These are phyloP conservation scores for Microsporum audouinii DNA, from an alignment of 2,329 filamentous ascomycete species.

Conservation along the genomic window DNA sequence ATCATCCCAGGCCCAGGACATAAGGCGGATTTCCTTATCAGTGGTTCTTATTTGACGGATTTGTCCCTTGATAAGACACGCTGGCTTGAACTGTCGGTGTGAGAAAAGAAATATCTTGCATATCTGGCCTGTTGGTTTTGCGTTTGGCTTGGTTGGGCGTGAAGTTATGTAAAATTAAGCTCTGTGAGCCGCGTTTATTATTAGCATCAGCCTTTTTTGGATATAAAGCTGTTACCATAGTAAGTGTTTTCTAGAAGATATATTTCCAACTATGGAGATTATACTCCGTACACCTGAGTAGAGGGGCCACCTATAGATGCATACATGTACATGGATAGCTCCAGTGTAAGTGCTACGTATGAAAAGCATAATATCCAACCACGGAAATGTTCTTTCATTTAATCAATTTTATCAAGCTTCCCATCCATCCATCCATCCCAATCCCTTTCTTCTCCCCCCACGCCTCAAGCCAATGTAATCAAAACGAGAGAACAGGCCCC, in stretches of 20 bases:
- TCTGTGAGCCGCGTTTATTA: not conserved
- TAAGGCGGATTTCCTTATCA: not conserved
- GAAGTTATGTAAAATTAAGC: not conserved
- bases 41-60: not conserved
- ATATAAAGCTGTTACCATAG: no score
- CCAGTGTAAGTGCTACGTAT: not conserved
- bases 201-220: no score
- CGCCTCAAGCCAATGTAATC: not conserved
- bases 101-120: not conserved
- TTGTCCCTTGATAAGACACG: not conserved
- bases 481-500: not conserved
- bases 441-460: not conserved
- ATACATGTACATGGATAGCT: no score
- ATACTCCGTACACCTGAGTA: no score
- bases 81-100: constrained; percentile 1
- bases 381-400: constrained; percentile 2
- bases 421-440: not conserved
- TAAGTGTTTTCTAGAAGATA: no score
- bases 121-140: not conserved
- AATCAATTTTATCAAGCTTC: constrained; percentile 2
- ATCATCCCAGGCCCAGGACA: not conserved
- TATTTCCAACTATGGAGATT: no score
- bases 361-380: constrained; percentile 2
- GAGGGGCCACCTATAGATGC: no score
- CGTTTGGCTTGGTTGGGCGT: not conserved